Evolutionary conservation across 2,329 filamentous ascomycete species (phyloP), one percentile per base, ranked within the genome.

Genomic region (Orbilia oligospora): DNA sequence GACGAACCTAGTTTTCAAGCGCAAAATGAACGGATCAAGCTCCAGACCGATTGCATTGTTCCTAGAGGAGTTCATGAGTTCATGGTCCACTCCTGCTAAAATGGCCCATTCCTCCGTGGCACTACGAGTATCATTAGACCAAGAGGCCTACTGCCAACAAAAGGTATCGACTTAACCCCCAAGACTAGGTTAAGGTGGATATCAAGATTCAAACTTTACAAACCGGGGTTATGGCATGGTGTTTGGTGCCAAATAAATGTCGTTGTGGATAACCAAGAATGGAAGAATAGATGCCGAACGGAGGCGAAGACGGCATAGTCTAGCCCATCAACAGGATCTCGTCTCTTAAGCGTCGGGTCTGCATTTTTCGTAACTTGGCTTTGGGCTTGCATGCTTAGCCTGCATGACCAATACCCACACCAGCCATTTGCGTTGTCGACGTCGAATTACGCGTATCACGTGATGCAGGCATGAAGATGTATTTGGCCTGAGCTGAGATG

Each of bases 321-420:
- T 64, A 33, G 66, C 55, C 72, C 72, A 76, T 76, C 72, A 76
- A 76, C 72, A 56, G 49, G 51, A 56, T 75, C 55, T 64, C 65
- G 53, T 64, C 30, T 44, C 65, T 76, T 33, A 24, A 63, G 46
- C 46, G 49, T 36, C 51, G 70, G 71, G 51, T 56, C 8, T 63
- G 10, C 24, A 41, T 20, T 30, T 48, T 55, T 64, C 33, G 44
- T 58, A 58, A 55, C 69, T 76, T 67, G 72, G 65, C 64, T 65
- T 68, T 65, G 58, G 55, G 44, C 72, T 66, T 70, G 46, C 22
- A 70, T 70, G 65, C 72, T 76, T 76, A 70, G 71, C 71, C 20
- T 76, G 20, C 56, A 61, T 14, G 22, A 24, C 18, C 1, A 27
- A 9, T 44, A 24, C 56, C 33, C 56, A 58, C 22, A 2, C 36